Evolutionary conservation across 2,329 filamentous ascomycete species (phyloP).

Genomic region (Phaeosphaeria sp.): DNA sequence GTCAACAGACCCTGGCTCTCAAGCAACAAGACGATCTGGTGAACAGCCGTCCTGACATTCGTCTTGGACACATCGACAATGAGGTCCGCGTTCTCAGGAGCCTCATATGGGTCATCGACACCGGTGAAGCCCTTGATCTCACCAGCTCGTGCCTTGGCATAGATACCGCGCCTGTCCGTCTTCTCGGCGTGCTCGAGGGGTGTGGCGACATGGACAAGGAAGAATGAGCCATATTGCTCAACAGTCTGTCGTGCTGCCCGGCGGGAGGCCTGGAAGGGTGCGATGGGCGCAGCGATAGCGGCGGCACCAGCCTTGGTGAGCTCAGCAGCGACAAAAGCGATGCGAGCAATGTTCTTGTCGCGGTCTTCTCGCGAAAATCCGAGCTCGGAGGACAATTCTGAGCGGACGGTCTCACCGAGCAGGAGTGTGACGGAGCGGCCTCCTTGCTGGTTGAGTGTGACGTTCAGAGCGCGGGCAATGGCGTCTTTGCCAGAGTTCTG

Average conservation of each 20-base stretch:
- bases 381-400: conserved; percentile 91
- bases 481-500: conserved; percentile 97
- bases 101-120: conserved; percentile 96
- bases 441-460: conserved; percentile 97
- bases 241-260: conserved; percentile 81
- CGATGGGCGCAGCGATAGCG: conserved; percentile 95
- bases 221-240: conserved; percentile 89
- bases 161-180: conserved; percentile 92
- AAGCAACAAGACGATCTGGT: conserved; percentile 92
- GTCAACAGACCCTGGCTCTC: conserved; percentile 91
- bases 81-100: conserved; percentile 79
- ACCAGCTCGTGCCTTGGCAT: conserved; percentile 79
- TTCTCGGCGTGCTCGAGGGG: conserved; percentile 91
- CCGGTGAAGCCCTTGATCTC: conserved; percentile 99
- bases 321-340: conserved; percentile 94
- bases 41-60: conserved; percentile 88
- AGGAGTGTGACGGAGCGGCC: conserved; percentile 93
- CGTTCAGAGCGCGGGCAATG: conserved; percentile 92
- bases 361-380: conserved; percentile 94
- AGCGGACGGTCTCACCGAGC: conserved; percentile 92
- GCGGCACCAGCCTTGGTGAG: conserved; percentile 91
- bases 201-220: conserved; percentile 93
- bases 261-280: conserved; percentile 83
- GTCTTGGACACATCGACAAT: conserved; percentile 85
- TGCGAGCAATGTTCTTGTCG: conserved; percentile 92